Evolutionary conservation across 768 basidiomycete species (phyloP).

Genomic region (Xanthoconium purpureum): DNA sequence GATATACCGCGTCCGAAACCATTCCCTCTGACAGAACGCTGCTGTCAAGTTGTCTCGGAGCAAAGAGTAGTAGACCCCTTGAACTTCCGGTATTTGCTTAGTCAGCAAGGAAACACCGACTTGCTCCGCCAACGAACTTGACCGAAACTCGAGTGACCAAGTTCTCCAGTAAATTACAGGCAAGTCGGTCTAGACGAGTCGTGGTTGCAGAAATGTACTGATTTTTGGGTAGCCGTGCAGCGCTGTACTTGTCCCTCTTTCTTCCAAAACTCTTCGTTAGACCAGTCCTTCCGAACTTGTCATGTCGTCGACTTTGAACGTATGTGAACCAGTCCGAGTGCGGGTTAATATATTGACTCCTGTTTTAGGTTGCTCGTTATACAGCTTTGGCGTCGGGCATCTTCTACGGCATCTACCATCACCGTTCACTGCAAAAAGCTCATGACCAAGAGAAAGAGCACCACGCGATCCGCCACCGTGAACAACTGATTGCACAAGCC

Average conservation of each 20-base stretch:
- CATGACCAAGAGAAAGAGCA: constrained; percentile 76
- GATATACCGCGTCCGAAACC: no score
- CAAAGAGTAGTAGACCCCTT: background rate
- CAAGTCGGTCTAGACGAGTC: background rate
- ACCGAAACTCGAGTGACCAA: constrained; percentile 11
- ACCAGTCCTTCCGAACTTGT: constrained; percentile 13
- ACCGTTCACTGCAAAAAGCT: constrained; percentile 79
- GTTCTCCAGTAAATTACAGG: constrained; percentile 9
- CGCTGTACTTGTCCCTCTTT: constrained; percentile 15
- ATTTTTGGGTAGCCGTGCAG: constrained; percentile 10
- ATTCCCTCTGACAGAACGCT: no score
- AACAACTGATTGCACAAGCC: constrained; percentile 78
- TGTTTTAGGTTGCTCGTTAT: constrained; percentile 83
- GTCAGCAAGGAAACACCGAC: constrained; percentile 30
- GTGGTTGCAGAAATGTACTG: background rate
- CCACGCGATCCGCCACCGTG: constrained; percentile 68
- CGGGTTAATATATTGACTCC: constrained; percentile 1
- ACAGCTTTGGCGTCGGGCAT: constrained; percentile 85
- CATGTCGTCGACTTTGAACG: constrained; percentile 80
- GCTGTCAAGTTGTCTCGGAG: no score
- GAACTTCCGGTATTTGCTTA: constrained; percentile 16
- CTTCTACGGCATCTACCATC: constrained; percentile 89
- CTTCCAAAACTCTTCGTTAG: constrained; percentile 3
- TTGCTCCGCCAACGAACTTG: constrained; percentile 26
- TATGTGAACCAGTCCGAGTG: constrained; percentile 36